Base-by-base conservation (phyloP, 2,329 filamentous ascomycete genomes). In the Purpureocillium lavendulum region DNA sequence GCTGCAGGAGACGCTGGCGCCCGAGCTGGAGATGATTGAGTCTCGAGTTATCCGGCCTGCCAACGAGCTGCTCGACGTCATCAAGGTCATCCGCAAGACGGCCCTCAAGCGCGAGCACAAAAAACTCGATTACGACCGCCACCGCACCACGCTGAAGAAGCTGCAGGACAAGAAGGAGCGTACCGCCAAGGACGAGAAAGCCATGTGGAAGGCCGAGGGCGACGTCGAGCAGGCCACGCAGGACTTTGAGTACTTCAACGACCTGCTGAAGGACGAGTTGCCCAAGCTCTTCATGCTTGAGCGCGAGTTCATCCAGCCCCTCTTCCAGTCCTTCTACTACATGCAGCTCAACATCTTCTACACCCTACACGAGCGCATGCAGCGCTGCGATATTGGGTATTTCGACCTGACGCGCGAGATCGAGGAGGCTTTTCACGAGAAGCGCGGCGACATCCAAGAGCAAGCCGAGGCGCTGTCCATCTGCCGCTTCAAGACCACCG, bases 331-430 rank as follows among this genome's bases (percentile, higher is more conserved):
- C 9, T 98, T 98, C 69, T 98, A 98, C 67, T 98, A 97, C 71
- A 98, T 98, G 92, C 92, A 98, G 64, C 77, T 98, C 49, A 98
- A 98, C 63, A 87, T 98, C 49, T 98, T 97, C 63, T 98, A 98
- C 65, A 98, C 92, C 1, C 73, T 98, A 39, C 92, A 98, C 61
- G 90, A 97, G 65, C 87, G 83, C 65, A 98, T 98, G 92, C 92
- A 98, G 67, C 80, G 76, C 49, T 88, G 94, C 60, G 89, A 97
- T 56, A 98, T 98, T 57, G 88, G 88, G 45, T 98, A 98, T 66
- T 98, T 98, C 62, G 86, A 98, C 61, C 75, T 98, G 38, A 86
- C 84, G 2, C 73, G 86, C 26, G 89, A 94, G 54, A 83, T 98
- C 33, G 87, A 96, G 60, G 90, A 90, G 47, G 89, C 87, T 11